Conservation (phyloP, 2,329 filamentous ascomycete genomes). For the Alternaria conjuncta region DNA sequence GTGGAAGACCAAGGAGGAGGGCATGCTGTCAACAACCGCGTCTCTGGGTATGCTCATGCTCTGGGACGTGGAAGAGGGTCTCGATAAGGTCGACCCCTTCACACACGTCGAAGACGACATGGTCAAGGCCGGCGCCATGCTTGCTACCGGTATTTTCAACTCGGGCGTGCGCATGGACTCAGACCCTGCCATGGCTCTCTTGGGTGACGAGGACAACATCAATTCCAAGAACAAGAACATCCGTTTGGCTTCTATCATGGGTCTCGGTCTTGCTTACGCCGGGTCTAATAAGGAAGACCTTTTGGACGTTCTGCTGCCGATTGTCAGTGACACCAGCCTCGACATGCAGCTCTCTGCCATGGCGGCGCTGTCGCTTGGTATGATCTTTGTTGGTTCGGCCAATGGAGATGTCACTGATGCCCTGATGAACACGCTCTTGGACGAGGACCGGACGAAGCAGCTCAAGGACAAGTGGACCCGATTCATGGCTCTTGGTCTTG, state of each 20-base stretch:
- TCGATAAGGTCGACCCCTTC: slow-evolving; percentile 94
- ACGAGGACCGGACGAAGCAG: slow-evolving; percentile 88
- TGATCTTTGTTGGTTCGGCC: slow-evolving; percentile 92
- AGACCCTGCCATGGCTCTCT: slow-evolving; percentile 85
- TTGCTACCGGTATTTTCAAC: slow-evolving; percentile 95
- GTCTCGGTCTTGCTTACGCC: slow-evolving; percentile 90
- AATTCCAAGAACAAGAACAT: slow-evolving; percentile 78
- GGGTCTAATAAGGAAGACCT: slow-evolving; percentile 91
- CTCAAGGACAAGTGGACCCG: slow-evolving; percentile 98
- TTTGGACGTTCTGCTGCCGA: slow-evolving; percentile 82
- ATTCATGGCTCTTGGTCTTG: slow-evolving; percentile 92
- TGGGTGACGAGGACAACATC: slow-evolving; percentile 81
- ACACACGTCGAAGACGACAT: slow-evolving; percentile 82
- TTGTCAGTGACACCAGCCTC: slow-evolving; percentile 81
- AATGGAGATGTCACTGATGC: slow-evolving; percentile 90
- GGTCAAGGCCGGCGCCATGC: slow-evolving; percentile 88
- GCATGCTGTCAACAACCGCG: slow-evolving; percentile 95
- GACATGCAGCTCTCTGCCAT: slow-evolving; percentile 97
- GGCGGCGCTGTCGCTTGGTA: slow-evolving; percentile 87
- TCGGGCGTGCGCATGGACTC: slow-evolving; percentile 88
- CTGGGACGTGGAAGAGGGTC: slow-evolving; percentile 90
- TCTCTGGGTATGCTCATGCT: slow-evolving; percentile 89
- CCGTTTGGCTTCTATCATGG: slow-evolving; percentile 89
- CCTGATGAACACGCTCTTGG: slow-evolving; percentile 89
- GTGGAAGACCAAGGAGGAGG: slow-evolving; percentile 98